Evolutionary conservation across 148 eudicot species (phyloP).

Genomic region (Amaranthus cruentus): DNA sequence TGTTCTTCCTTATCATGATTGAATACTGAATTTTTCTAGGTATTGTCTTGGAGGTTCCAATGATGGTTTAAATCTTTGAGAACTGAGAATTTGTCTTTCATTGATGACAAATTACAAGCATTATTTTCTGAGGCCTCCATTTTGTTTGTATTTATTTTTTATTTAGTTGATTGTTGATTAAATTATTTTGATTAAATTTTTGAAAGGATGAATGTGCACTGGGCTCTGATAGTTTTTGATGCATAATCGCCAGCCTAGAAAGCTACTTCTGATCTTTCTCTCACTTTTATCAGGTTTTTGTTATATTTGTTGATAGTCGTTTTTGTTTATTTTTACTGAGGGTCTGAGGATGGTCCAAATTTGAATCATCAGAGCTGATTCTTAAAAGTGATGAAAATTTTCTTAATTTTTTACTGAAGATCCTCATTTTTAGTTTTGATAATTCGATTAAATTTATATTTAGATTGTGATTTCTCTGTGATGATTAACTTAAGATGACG

Average conservation of each 20-base stretch:
- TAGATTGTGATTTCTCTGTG: constrained; percentile 13
- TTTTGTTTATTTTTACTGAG: background rate
- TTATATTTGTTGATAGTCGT: background rate
- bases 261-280: constrained; percentile 26
- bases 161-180: background rate
- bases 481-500: constrained; percentile 31
- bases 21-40: too few species aligned
- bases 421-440: background rate
- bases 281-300: background rate
- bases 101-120: constrained; percentile 40
- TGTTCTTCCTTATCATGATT: too few species aligned
- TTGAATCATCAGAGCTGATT: constrained; percentile 33
- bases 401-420: constrained; percentile 5
- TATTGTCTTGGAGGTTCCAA: constrained; percentile 7
- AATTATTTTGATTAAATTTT: background rate
- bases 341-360: constrained; percentile 23
- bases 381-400: background rate
- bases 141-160: background rate
- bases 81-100: constrained; percentile 32
- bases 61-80: constrained; percentile 40
- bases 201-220: constrained; percentile 38
- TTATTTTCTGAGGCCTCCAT: constrained; percentile 26
- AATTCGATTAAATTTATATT: background rate
- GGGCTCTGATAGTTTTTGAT: constrained; percentile 39
- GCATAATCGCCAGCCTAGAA: constrained; percentile 39